Percentiles rank a stretch among this genome's conserved stretches.
Evolutionary conservation across 805 yeast species (phyloP).

Genomic region (Saccharomycopsis babjevae): DNA sequence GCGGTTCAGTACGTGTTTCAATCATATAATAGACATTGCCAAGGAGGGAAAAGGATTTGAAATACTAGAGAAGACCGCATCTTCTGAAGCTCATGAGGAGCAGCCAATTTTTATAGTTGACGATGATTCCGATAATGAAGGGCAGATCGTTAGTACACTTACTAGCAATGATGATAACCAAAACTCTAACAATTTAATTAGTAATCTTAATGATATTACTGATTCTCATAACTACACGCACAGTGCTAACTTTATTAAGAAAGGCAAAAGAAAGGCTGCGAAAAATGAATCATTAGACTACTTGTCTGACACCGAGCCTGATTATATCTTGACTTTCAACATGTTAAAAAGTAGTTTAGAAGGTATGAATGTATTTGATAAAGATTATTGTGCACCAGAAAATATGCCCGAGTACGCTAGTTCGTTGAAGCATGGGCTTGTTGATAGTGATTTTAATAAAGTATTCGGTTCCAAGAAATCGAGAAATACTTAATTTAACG

Average conservation of each 20-base stretch:
- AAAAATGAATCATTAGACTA: background rate
- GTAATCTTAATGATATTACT: background rate
- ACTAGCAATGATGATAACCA: too few relatives aligned
- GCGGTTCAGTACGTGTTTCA: conserved; percentile 9
- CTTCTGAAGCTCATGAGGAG: background rate
- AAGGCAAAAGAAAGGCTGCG: background rate
- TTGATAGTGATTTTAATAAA: background rate
- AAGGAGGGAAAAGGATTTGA: conserved; percentile 6
- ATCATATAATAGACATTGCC: background rate
- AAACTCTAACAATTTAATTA: background rate
- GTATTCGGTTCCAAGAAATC: background rate
- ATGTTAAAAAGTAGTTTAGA: background rate
- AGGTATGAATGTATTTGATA: background rate
- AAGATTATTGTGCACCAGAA: background rate
- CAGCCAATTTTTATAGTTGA: background rate
- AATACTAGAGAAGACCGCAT: background rate
- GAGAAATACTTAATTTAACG: background rate
- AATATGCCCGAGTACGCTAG: background rate
- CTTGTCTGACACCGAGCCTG: background rate
- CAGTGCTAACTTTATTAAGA: background rate
- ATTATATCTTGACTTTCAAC: background rate
- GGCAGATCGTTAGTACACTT: background rate
- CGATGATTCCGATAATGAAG: conserved; percentile 2
- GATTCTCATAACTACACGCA: background rate
- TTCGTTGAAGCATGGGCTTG: background rate